Evolutionary conservation across 1,139 yeast species (phyloP), one percentile per base, ranked within the genome.

Genomic region (Candida frijolesensis): DNA sequence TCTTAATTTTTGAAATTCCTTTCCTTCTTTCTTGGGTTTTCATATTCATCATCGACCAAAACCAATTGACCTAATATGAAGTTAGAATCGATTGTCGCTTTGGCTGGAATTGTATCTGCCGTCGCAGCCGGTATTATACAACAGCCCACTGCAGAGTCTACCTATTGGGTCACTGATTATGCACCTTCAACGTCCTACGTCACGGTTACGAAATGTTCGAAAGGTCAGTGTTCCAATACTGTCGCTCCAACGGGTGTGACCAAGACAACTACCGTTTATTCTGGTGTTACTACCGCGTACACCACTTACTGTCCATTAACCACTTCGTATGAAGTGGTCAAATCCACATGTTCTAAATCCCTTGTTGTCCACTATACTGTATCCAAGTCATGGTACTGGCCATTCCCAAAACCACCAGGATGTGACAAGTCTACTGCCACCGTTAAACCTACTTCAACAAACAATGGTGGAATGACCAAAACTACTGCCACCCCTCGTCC

Each of bases 221-320:
- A 48, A 10, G 41, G 51, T 39, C 45, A 39, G n/a, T 62, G 66
- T 52, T 30, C 47, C 52, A 50, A 68, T 45, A 57, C 59, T 46
- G 57, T 67, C 38, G 60, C 62, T 33, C 61, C 72, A 37, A 69
- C 76, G 12, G 76, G 74, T 47, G 52, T 59, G n/a, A 49, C 49
- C 16, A 40, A 33, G 35, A 32, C 45, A 15, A 49, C 49, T 7
- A 45, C 43, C 6, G 39, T 47, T 22, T 33, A 37, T 22, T 22
- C 41, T 15, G 47, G 48, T 19, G 47, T 46, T 30, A 47, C 52
- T 45, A 60, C 67, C 25, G 51, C 60, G 15, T 62, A 61, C 57
- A 62, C 68, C 42, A 64, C 71, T 19, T 64, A 57, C 57, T 65
- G 68, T 53, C 68, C 68, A 33, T 53, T 61, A 52, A 54, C 65